Conservation (phyloP, 805 yeast genomes). For the Scheffersomyces spartinae region DNA sequence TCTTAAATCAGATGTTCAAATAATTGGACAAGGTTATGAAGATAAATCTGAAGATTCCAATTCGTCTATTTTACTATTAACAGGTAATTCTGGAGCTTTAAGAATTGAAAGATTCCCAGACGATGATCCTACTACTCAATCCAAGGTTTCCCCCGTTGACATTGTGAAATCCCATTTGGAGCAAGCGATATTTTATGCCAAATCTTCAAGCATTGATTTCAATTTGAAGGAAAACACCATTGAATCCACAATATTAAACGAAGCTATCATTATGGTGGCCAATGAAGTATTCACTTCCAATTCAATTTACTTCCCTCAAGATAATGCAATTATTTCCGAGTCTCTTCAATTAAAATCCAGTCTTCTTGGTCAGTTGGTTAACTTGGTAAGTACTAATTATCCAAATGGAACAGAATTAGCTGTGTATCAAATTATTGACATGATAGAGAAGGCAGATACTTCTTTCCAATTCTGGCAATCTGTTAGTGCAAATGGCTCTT, state of each 20-base stretch:
- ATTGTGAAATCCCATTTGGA: slow-evolving; percentile 65
- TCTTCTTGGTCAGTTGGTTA: no score
- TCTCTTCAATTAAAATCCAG: slow-evolving; percentile 1
- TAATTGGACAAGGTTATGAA: slow-evolving; percentile 54
- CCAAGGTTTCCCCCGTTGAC: slow-evolving; percentile 3
- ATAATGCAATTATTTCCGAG: slow-evolving; percentile 1
- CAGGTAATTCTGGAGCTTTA: slow-evolving; percentile 50
- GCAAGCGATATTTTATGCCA: slow-evolving; percentile 67
- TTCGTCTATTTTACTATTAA: slow-evolving; percentile 35
- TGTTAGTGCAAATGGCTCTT: no score
- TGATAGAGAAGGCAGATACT: no score
- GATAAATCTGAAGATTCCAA: slow-evolving; percentile 20
- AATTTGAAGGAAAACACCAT: slow-evolving; percentile 32
- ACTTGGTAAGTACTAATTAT: no score
- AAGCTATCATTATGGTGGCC: slow-evolving; percentile 39
- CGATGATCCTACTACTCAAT: slow-evolving; percentile 3
- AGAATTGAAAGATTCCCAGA: slow-evolving; percentile 39
- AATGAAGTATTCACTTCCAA: slow-evolving; percentile 46
- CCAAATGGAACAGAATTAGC: no score
- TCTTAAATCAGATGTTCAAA: slow-evolving; percentile 38
- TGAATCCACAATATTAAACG: no score
- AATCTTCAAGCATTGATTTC: slow-evolving; percentile 33
- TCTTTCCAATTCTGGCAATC: no score
- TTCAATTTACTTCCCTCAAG: slow-evolving; percentile 45
- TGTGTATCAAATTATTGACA: no score